Evolutionary conservation across 305 asterid genomes (phyloP).

Genomic region (Andrographis paniculata): DNA sequence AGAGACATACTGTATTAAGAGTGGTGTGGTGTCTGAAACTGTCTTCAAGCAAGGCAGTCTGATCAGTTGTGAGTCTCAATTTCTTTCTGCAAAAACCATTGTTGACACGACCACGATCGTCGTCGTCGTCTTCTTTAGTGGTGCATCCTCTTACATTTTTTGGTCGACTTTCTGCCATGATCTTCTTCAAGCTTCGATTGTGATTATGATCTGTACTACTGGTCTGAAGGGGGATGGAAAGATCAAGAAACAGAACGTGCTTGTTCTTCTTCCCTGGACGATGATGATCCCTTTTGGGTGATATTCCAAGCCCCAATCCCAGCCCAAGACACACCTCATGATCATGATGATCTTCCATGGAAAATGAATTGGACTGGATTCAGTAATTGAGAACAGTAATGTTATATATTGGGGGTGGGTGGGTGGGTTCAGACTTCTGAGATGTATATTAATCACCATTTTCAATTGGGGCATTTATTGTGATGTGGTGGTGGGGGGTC

Average conservation of each 20-base stretch:
- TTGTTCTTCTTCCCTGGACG: conserved; percentile 13
- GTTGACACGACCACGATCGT: no score
- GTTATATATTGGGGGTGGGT: no score
- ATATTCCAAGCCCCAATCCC: conserved; percentile 35
- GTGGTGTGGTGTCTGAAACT: conserved; percentile 41
- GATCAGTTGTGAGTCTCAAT: conserved; percentile 43
- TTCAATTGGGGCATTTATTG: no score
- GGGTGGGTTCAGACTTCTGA: no score
- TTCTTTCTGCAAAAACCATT: conserved; percentile 35
- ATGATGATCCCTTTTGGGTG: conserved; percentile 25
- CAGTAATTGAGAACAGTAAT: no score
- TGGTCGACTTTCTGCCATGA: no score
- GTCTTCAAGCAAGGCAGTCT: conserved; percentile 43
- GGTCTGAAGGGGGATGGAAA: no score
- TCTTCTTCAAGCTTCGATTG: no score
- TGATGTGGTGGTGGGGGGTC: no score
- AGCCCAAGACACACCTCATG: conserved; percentile 38
- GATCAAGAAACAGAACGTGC: conserved; percentile 27
- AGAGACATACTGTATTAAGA: conserved; percentile 34
- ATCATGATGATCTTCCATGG: conserved; percentile 33
- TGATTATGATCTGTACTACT: no score
- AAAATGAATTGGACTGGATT: no score
- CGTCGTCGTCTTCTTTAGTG: conserved; percentile 12
- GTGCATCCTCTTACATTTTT: conserved; percentile 5
- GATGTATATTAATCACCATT: no score